phyloP scores from a whole-genome alignment of 1,284 basidiomycete species.

The Tetrapyrgos nigripes region DNA sequence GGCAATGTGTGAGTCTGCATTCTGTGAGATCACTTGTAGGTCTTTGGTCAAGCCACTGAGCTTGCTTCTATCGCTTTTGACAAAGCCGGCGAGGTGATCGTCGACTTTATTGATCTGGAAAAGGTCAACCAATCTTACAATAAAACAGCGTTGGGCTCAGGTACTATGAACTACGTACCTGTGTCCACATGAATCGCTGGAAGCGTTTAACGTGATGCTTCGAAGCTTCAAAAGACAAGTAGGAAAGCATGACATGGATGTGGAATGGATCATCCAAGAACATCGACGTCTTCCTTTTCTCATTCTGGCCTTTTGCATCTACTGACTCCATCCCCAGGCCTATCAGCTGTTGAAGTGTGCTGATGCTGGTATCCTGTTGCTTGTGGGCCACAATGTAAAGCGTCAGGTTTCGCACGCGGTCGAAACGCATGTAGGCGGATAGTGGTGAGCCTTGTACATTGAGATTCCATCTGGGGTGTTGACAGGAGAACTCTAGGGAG shows the following conservation, averaged over 20 bases:
- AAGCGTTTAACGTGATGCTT: neutral
- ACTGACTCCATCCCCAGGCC: too few relatives aligned
- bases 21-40: neutral
- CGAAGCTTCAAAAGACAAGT: neutral
- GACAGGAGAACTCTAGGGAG: neutral
- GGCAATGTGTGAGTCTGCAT: neutral
- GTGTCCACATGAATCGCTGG: neutral
- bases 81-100: neutral
- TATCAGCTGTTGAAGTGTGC: neutral
- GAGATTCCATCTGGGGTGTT: neutral
- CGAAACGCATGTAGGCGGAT: neutral
- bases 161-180: neutral
- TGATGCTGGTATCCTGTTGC: neutral
- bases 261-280: neutral
- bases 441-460: neutral
- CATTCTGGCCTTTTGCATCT: neutral
- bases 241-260: neutral
- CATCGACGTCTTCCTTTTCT: neutral
- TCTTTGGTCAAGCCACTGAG: neutral
- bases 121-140: neutral
- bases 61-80: neutral
- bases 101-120: neutral
- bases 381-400: neutral
- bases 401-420: neutral
- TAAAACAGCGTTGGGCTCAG: neutral